Conservation (phyloP, 2,329 filamentous ascomycete genomes). For the Ceratocystis cacaofunesta region DNA sequence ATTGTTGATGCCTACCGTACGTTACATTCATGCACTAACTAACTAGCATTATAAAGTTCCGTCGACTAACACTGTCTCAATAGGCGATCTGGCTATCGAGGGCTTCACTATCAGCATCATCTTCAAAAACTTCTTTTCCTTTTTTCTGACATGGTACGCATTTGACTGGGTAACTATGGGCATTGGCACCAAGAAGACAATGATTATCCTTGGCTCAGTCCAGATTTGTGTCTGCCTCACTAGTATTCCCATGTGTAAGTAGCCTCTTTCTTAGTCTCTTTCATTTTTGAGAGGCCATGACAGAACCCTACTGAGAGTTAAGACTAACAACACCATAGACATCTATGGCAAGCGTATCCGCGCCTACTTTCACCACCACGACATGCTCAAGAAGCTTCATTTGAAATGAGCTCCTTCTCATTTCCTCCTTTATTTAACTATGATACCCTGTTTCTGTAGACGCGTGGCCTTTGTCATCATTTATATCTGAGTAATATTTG, state of each 20-base stretch:
- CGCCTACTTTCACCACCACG: conserved; percentile 59
- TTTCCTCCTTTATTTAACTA: neutral
- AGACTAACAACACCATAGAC: conserved; percentile 33
- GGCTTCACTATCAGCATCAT: conserved; percentile 79
- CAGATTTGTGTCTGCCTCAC: conserved; percentile 63
- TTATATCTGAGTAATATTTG: neutral
- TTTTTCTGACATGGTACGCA: conserved; percentile 67
- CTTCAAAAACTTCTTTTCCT: conserved; percentile 92
- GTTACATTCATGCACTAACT: conserved; percentile 23
- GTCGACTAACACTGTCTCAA: conserved; percentile 14
- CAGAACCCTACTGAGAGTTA: conserved; percentile 11
- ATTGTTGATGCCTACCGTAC: conserved; percentile 82
- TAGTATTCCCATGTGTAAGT: conserved; percentile 67
- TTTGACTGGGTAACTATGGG: conserved; percentile 65
- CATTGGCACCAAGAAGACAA: conserved; percentile 41
- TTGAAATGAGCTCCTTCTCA: conserved; percentile 6
- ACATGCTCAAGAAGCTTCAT: conserved; percentile 37
- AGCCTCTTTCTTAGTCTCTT: neutral
- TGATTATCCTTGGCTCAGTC: conserved; percentile 58
- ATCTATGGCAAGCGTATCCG: conserved; percentile 65
- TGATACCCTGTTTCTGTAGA: neutral
- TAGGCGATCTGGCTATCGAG: conserved; percentile 68
- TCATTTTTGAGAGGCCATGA: neutral
- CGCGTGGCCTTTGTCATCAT: neutral
- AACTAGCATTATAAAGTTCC: neutral